A percentile compares a stretch with the other conserved stretches of the same genome.
Evolutionary conservation across 2,329 filamentous ascomycete genomes (phyloP).

Genomic region (Lecanosticta acicola): DNA sequence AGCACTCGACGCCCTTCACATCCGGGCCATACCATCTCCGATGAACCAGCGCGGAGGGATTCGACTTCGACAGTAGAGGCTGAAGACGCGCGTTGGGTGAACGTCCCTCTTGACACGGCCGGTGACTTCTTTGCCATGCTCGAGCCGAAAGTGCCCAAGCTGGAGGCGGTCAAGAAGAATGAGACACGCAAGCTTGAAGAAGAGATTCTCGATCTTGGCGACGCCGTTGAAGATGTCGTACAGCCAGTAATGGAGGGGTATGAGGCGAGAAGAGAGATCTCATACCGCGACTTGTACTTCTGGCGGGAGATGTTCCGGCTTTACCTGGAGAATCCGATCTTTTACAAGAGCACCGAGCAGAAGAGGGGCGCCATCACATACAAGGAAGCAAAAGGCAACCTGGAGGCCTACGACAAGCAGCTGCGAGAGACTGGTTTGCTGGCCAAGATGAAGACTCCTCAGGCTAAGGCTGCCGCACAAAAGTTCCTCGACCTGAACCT

Average conservation of each 20-base stretch:
- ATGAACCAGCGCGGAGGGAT: constrained; percentile 1
- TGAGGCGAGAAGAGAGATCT: constrained; percentile 29
- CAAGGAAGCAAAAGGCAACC: constrained; percentile 58
- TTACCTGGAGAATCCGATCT: constrained; percentile 73
- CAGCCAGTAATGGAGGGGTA: constrained; percentile 54
- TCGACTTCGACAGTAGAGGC: constrained; percentile 4
- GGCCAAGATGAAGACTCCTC: constrained; percentile 58
- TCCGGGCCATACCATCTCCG: neutral
- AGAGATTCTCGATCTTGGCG: constrained; percentile 60
- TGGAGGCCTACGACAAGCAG: constrained; percentile 67
- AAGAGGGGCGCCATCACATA: constrained; percentile 65
- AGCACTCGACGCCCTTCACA: constrained; percentile 2
- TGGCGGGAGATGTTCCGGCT: constrained; percentile 80
- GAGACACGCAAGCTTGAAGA: constrained; percentile 60
- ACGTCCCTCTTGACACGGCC: constrained; percentile 72
- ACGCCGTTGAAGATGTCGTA: constrained; percentile 58
- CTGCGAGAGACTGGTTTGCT: constrained; percentile 56
- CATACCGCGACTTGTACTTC: constrained; percentile 55
- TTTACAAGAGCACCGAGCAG: constrained; percentile 71
- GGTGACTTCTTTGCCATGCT: constrained; percentile 74
- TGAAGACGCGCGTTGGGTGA: constrained; percentile 44
- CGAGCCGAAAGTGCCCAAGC: constrained; percentile 61
- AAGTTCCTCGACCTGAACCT: constrained; percentile 69
- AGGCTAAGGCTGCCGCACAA: constrained; percentile 59
- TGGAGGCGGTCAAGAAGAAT: constrained; percentile 62